Evolutionary conservation across 495 filamentous ascomycete species (phyloP).

Genomic region (Aspergillus homomorphus): DNA sequence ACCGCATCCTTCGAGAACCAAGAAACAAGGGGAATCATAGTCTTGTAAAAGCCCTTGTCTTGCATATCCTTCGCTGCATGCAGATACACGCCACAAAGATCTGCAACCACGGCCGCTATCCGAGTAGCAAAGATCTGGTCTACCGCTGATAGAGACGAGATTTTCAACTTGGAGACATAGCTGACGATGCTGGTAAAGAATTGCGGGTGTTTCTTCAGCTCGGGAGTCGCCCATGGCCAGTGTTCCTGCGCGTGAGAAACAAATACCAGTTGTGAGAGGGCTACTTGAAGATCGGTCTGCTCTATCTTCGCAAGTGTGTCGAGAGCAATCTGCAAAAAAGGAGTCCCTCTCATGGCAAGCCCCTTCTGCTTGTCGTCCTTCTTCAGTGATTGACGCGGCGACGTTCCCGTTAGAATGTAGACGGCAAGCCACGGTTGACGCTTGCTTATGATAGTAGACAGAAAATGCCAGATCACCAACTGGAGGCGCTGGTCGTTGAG

Average conservation of each 20-base stretch:
- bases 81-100: conserved; percentile 87
- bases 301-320: conserved; percentile 68
- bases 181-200: conserved; percentile 68
- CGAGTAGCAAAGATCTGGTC: conserved; percentile 57
- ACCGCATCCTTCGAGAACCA: conserved; percentile 77
- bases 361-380: conserved; percentile 41
- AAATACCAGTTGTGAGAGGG: conserved; percentile 77
- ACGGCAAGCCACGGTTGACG: conserved; percentile 95
- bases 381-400: conserved; percentile 69
- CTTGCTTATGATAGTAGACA: conserved; percentile 82
- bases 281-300: conserved; percentile 55
- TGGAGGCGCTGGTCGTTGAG: conserved; percentile 58
- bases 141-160: conserved; percentile 40
- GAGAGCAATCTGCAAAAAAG: conserved; percentile 72
- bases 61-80: conserved; percentile 74
- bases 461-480: conserved; percentile 74
- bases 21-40: conserved; percentile 66
- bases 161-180: conserved; percentile 62
- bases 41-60: conserved; percentile 61
- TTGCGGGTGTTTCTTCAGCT: conserved; percentile 64
- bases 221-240: conserved; percentile 86
- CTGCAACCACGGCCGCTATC: conserved; percentile 76
- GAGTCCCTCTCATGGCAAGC: conserved; percentile 46
- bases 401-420: conserved; percentile 83
- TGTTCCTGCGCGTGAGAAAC: conserved; percentile 80